Evolutionary conservation across 345 rosid species (phyloP).

Genomic region (Arabis alpina): DNA sequence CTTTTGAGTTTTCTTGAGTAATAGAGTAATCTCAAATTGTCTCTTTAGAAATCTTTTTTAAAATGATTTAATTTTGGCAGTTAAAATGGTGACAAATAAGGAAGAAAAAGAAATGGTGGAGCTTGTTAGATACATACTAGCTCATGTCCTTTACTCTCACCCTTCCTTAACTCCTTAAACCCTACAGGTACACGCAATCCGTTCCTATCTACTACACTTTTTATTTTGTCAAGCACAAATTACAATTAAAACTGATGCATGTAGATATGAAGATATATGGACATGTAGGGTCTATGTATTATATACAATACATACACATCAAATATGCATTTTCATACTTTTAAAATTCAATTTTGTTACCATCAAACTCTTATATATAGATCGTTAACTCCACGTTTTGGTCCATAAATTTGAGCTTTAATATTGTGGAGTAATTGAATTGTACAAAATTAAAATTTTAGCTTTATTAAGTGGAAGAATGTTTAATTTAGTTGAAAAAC

Average conservation of each 20-base stretch:
- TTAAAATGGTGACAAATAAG: conserved; percentile 63
- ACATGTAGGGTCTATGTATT: conserved; percentile 33
- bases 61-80: conserved; percentile 47
- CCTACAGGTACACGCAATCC: conserved; percentile 39
- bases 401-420: too few relatives aligned
- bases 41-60: conserved; percentile 12
- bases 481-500: not conserved
- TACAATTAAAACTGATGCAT: not conserved
- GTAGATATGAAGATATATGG: conserved; percentile 12
- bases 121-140: conserved; percentile 59
- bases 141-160: conserved; percentile 57
- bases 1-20: conserved; percentile 15
- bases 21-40: conserved; percentile 12
- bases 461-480: not conserved
- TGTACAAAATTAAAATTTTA: not conserved
- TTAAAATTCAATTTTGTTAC: not conserved
- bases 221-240: not conserved
- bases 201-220: conserved; percentile 32
- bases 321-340: conserved; percentile 22
- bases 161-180: conserved; percentile 34
- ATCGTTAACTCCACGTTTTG: too few relatives aligned
- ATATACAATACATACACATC: conserved; percentile 10
- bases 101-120: conserved; percentile 60
- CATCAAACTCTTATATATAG: too few relatives aligned
- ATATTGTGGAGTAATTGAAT: not conserved